Percentiles rank a stretch among this genome's conserved stretches.
Conservation (phyloP, 352 stramenopile species). For the Pythium rhizo-oryzae region DNA sequence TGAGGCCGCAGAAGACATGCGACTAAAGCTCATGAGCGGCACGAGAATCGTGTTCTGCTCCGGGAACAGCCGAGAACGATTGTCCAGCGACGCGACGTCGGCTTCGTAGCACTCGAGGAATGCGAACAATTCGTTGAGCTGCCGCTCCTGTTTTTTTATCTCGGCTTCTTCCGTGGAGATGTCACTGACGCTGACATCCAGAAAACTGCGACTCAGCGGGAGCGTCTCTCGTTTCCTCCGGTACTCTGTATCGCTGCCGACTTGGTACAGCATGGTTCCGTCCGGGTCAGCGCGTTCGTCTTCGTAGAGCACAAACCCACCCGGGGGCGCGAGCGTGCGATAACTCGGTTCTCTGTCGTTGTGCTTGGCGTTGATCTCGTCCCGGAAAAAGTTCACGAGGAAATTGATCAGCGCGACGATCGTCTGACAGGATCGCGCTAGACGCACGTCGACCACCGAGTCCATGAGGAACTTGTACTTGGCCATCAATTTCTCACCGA, state of each 20-base stretch:
- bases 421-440: conserved; percentile 56
- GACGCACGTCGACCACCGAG: conserved; percentile 59
- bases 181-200: not conserved
- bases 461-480: conserved; percentile 79
- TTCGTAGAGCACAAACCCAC: conserved; percentile 18
- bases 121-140: conserved; percentile 30
- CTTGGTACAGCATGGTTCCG: conserved; percentile 16
- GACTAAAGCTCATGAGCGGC: conserved; percentile 34
- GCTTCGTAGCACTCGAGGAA: conserved; percentile 41
- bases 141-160: conserved; percentile 8
- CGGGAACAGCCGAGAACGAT: conserved; percentile 37
- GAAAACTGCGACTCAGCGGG: conserved; percentile 24
- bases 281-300: conserved; percentile 12
- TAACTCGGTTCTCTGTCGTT: not conserved
- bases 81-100: conserved; percentile 29
- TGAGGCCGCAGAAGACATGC: conserved; percentile 11
- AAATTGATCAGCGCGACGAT: conserved; percentile 68
- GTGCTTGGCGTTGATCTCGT: conserved; percentile 9
- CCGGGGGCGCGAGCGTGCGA: not conserved
- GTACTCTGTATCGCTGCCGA: conserved; percentile 18
- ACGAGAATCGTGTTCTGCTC: conserved; percentile 37
- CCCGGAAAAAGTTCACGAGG: conserved; percentile 44
- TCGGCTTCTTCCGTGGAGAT: not conserved
- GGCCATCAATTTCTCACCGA: conserved; percentile 51
- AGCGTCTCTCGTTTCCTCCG: conserved; percentile 20